Evolutionary conservation across 306 rosid genomes (phyloP).

Genomic region (Prosopis cineraria): DNA sequence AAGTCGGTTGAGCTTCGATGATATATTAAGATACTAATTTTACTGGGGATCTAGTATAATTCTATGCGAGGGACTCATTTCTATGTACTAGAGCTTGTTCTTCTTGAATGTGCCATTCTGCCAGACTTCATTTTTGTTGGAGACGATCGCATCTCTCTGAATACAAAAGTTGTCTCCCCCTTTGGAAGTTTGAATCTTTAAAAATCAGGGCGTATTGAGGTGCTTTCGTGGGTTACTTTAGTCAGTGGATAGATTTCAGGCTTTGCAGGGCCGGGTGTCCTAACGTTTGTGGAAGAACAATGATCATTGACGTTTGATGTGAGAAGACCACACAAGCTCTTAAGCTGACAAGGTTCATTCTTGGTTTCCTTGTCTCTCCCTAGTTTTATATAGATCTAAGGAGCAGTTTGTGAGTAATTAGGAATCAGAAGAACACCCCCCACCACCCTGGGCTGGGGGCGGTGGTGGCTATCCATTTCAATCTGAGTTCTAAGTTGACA

Average conservation of each 20-base stretch:
- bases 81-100: conserved; percentile 1
- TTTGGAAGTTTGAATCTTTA: conserved; percentile 25
- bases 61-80: conserved; percentile 29
- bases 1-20: conserved; percentile 21
- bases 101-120: not conserved
- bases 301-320: conserved; percentile 12
- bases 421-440: not conserved
- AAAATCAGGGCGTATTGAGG: conserved; percentile 7
- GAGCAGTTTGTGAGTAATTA: conserved; percentile 10
- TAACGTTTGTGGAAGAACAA: conserved; percentile 18
- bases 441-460: too few relatives aligned
- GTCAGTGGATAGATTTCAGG: conserved; percentile 20
- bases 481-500: too few relatives aligned
- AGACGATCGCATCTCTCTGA: not conserved
- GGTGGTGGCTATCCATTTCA: too few relatives aligned
- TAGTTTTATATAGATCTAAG: conserved; percentile 13
- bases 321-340: conserved; percentile 14
- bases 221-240: conserved; percentile 8
- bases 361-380: not conserved
- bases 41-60: conserved; percentile 14
- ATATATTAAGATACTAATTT: not conserved
- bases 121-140: not conserved
- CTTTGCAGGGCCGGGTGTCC: not conserved
- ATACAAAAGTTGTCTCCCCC: not conserved
- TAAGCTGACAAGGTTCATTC: not conserved